Conservation (phyloP, 148 eudicot genomes). For the Heliosperma pusillum region DNA sequence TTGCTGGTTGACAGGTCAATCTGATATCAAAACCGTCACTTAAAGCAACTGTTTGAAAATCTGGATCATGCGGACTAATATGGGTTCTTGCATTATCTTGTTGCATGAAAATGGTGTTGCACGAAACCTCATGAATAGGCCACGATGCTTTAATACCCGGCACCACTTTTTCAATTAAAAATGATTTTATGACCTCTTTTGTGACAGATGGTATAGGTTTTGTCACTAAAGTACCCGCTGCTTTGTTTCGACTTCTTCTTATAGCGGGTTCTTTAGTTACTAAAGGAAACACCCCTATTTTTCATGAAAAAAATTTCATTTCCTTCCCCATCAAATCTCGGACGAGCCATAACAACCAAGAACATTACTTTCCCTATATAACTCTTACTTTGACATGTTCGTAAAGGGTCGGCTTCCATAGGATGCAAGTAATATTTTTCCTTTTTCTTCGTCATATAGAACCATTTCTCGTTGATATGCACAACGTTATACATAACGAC, state of each 20-base stretch:
- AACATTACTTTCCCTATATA: slow-evolving; percentile 29
- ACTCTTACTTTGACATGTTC: neutral
- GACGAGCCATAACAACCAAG: slow-evolving; percentile 28
- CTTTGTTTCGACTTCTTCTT: slow-evolving; percentile 23
- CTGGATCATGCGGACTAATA: neutral
- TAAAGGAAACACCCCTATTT: slow-evolving; percentile 28
- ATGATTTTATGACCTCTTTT: slow-evolving; percentile 8
- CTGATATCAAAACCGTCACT: slow-evolving; percentile 17
- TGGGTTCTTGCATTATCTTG: slow-evolving; percentile 23
- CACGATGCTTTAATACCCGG: slow-evolving; percentile 20
- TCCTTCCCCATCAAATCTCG: slow-evolving; percentile 13
- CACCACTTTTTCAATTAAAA: slow-evolving; percentile 21
- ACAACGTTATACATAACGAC: neutral
- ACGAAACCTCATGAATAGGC: slow-evolving; percentile 13
- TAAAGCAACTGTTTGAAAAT: neutral
- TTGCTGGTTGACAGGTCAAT: slow-evolving; percentile 19
- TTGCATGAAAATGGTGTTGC: slow-evolving; percentile 3
- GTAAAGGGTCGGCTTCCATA: neutral
- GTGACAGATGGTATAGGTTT: slow-evolving; percentile 20
- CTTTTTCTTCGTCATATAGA: neutral
- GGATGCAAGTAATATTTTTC: slow-evolving; percentile 4
- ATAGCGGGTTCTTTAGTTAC: slow-evolving; percentile 12
- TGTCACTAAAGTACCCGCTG: slow-evolving; percentile 24
- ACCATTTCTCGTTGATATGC: too few species aligned
- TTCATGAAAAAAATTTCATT: slow-evolving; percentile 21